A percentile compares a stretch with the other conserved stretches of the same genome.
Conservation (phyloP, 2,329 filamentous ascomycete species). For the Talaromyces sp. region DNA sequence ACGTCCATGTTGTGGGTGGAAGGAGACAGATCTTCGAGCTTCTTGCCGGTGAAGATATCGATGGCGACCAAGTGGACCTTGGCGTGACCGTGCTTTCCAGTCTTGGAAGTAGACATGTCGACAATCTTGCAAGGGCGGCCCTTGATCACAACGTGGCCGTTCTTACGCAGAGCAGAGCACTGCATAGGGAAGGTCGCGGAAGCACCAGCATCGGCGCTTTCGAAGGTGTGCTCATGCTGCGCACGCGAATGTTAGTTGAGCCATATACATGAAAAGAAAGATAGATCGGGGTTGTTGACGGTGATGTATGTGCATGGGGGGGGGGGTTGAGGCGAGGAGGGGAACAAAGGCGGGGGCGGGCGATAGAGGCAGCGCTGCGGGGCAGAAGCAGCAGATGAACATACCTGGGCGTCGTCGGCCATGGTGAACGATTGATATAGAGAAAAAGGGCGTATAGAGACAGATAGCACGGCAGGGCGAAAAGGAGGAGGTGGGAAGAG, state of each 20-base stretch:
- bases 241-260: slow-evolving; percentile 1
- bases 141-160: slow-evolving; percentile 98
- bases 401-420: slow-evolving; percentile 63
- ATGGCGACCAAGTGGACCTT: slow-evolving; percentile 98
- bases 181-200: slow-evolving; percentile 95
- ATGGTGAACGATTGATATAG: slow-evolving; percentile 46
- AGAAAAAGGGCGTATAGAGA: slow-evolving; percentile 1
- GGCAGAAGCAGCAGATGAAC: slow-evolving; percentile 18
- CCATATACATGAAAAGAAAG: background rate
- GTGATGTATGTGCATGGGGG: background rate
- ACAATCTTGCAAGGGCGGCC: slow-evolving; percentile 99
- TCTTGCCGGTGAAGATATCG: slow-evolving; percentile 99
- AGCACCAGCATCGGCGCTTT: slow-evolving; percentile 91
- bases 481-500: slow-evolving; percentile 11
- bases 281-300: background rate
- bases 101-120: slow-evolving; percentile 99
- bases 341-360: slow-evolving; percentile 24
- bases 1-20: slow-evolving; percentile 88
- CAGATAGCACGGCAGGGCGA: background rate
- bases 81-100: slow-evolving; percentile 99
- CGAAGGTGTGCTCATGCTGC: slow-evolving; percentile 74
- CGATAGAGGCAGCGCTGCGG: slow-evolving; percentile 10
- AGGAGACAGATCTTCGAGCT: slow-evolving; percentile 97
- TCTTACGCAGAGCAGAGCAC: slow-evolving; percentile 99
- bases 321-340: background rate